Conservation (phyloP, 1,284 basidiomycete species). For the Xerocomus amazonicus region DNA sequence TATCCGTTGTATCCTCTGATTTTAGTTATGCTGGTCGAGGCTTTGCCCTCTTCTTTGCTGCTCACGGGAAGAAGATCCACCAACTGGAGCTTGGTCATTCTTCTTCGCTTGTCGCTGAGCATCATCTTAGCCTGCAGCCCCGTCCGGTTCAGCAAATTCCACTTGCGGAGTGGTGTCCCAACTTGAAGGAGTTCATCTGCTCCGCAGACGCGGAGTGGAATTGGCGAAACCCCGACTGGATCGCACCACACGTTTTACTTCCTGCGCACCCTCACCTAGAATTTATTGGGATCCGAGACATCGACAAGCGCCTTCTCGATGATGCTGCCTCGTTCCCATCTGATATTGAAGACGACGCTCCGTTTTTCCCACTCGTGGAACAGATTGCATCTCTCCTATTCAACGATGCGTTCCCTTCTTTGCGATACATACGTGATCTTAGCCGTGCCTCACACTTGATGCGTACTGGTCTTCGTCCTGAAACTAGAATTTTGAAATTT, state of each 20-base stretch:
- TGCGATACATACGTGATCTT: constrained; percentile 63
- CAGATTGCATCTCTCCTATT: constrained; percentile 60
- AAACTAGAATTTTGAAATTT: constrained; percentile 31
- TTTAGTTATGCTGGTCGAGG: constrained; percentile 61
- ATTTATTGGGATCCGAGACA: constrained; percentile 68
- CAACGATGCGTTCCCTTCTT: constrained; percentile 55
- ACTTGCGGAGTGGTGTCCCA: constrained; percentile 61
- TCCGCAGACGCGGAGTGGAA: constrained; percentile 75
- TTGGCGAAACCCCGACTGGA: constrained; percentile 73
- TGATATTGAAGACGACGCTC: constrained; percentile 37
- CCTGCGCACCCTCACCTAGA: constrained; percentile 57
- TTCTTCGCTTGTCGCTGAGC: constrained; percentile 58
- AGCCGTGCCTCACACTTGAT: constrained; percentile 32
- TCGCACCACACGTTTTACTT: constrained; percentile 69
- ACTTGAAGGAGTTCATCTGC: constrained; percentile 64
- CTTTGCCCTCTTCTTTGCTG: constrained; percentile 60
- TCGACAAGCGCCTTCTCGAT: constrained; percentile 55
- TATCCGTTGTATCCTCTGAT: constrained; percentile 65
- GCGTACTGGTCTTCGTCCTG: constrained; percentile 25
- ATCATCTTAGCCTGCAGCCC: constrained; percentile 50
- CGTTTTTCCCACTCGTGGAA: constrained; percentile 62
- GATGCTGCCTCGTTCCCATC: constrained; percentile 34
- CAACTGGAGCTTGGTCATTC: constrained; percentile 72
- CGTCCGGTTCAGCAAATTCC: constrained; percentile 38
- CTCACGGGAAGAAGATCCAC: constrained; percentile 55